phyloP scores from a whole-genome alignment of 2,329 filamentous ascomycete genomes.

The Claviceps spartinae region DNA sequence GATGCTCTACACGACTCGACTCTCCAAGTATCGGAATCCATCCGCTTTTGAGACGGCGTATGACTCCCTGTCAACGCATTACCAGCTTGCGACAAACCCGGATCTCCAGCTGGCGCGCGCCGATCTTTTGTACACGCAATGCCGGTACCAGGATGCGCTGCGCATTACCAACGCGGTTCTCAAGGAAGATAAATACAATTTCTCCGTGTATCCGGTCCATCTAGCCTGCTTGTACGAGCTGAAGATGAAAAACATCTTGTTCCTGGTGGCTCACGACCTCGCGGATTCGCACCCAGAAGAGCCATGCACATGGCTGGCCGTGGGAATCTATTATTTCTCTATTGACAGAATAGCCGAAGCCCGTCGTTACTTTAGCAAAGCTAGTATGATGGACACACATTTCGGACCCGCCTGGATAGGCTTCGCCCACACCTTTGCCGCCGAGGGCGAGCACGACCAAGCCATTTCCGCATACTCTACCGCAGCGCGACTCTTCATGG shows the following conservation, averaged over 20 bases:
- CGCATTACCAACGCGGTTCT: conserved; percentile 74
- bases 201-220: conserved; percentile 78
- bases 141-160: conserved; percentile 78
- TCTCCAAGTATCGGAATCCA: conserved; percentile 91
- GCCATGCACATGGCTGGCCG: conserved; percentile 83
- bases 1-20: conserved; percentile 87
- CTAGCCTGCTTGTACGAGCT: conserved; percentile 85
- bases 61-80: conserved; percentile 86
- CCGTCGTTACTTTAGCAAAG: conserved; percentile 90
- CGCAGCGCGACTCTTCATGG: conserved; percentile 86
- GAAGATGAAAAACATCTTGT: conserved; percentile 72
- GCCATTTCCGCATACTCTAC: conserved; percentile 96
- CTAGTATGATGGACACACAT: conserved; percentile 93
- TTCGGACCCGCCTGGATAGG: conserved; percentile 98
- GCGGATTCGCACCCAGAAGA: conserved; percentile 86
- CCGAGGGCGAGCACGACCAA: conserved; percentile 95
- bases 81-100: conserved; percentile 72
- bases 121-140: conserved; percentile 87
- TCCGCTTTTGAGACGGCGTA: conserved; percentile 71
- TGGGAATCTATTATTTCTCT: conserved; percentile 86
- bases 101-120: conserved; percentile 84
- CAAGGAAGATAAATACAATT: conserved; percentile 75
- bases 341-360: conserved; percentile 87
- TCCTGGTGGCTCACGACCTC: conserved; percentile 82
- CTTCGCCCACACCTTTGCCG: conserved; percentile 95